These are phyloP conservation scores for Anethum foeniculum DNA, from an alignment of 140 eudicot species.

Conservation along the genomic window DNA sequence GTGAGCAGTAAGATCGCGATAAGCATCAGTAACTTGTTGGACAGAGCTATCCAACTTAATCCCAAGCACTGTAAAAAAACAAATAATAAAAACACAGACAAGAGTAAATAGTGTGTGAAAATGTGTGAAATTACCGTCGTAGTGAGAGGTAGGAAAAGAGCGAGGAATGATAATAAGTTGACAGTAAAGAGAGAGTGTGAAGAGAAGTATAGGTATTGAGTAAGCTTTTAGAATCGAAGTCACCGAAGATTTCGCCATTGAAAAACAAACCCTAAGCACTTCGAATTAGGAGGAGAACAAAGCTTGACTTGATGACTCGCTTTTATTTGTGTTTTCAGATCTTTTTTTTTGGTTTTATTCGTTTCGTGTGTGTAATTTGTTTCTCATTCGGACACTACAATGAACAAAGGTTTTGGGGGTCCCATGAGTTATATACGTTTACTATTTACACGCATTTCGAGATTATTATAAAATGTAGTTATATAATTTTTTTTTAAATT, in stretches of 20 bases:
- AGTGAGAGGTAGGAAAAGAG: constrained; percentile 70
- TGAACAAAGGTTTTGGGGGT: too few relatives aligned
- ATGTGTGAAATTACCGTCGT: constrained; percentile 44
- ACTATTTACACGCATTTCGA: too few relatives aligned
- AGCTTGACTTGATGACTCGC: not conserved
- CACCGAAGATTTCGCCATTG: constrained; percentile 20
- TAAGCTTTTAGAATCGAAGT: constrained; percentile 43
- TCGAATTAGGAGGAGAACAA: not conserved
- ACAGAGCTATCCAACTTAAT: constrained; percentile 36
- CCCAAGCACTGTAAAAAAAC: constrained; percentile 43
- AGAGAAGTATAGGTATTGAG: constrained; percentile 54
- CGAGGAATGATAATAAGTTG: constrained; percentile 81
- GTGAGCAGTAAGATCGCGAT: constrained; percentile 33
- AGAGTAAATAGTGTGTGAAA: not conserved
- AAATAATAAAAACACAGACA: not conserved
- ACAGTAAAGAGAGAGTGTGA: constrained; percentile 49
- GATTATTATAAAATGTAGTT: too few relatives aligned
- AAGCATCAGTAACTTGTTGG: constrained; percentile 59
- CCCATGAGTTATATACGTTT: too few relatives aligned
- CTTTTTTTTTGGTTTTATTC: too few relatives aligned
- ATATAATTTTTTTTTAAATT: too few relatives aligned
- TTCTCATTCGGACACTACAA: too few relatives aligned
- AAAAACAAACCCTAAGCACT: not conserved
- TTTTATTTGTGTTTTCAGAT: too few relatives aligned
- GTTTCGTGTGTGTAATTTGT: too few relatives aligned